These are phyloP conservation scores for Trametes versicolor DNA, from an alignment of 1,284 basidiomycete genomes.

Conservation along the genomic window DNA sequence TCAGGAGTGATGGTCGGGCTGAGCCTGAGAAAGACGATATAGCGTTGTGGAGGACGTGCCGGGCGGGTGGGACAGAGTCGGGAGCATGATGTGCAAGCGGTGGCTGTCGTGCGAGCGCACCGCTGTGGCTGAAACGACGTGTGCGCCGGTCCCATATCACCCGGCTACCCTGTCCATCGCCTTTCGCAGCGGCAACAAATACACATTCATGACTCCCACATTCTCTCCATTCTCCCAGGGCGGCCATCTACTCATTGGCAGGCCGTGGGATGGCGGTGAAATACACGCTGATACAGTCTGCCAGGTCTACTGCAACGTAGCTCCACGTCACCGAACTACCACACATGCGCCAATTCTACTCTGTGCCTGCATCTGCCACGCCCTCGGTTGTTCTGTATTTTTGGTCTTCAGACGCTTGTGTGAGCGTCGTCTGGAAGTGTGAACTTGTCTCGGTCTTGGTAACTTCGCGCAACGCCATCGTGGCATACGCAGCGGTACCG, in stretches of 20 bases:
- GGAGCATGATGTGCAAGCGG: slow-evolving; percentile 24
- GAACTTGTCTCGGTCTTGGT: slow-evolving; percentile 94
- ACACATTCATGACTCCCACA: slow-evolving; percentile 26
- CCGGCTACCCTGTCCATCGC: slow-evolving; percentile 17
- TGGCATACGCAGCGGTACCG: slow-evolving; percentile 92
- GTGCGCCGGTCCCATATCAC: slow-evolving; percentile 22
- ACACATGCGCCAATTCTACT: slow-evolving; percentile 21
- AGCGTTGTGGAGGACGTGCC: slow-evolving; percentile 15
- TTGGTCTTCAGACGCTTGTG: slow-evolving; percentile 86
- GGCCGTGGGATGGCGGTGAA: slow-evolving; percentile 23
- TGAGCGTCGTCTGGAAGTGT: slow-evolving; percentile 85
- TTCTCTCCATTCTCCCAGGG: slow-evolving; percentile 24
- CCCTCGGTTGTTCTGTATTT: slow-evolving; percentile 66
- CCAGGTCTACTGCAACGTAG: slow-evolving; percentile 27
- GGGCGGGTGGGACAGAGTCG: slow-evolving; percentile 19
- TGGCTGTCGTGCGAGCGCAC: slow-evolving; percentile 26
- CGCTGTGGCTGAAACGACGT: slow-evolving; percentile 26
- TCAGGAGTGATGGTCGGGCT: slow-evolving; percentile 14
- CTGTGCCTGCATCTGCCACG: slow-evolving; percentile 38
- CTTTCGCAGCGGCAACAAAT: slow-evolving; percentile 22
- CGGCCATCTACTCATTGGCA: slow-evolving; percentile 19
- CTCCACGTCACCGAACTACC: slow-evolving; percentile 32
- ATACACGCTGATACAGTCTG: slow-evolving; percentile 27
- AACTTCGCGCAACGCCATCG: slow-evolving; percentile 94
- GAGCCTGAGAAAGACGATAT: slow-evolving; percentile 21